A percentile compares a stretch with the other conserved stretches of the same genome.
phyloP scores from a whole-genome alignment of 2,329 filamentous ascomycete genomes.

The Tolypocladium amazonense region DNA sequence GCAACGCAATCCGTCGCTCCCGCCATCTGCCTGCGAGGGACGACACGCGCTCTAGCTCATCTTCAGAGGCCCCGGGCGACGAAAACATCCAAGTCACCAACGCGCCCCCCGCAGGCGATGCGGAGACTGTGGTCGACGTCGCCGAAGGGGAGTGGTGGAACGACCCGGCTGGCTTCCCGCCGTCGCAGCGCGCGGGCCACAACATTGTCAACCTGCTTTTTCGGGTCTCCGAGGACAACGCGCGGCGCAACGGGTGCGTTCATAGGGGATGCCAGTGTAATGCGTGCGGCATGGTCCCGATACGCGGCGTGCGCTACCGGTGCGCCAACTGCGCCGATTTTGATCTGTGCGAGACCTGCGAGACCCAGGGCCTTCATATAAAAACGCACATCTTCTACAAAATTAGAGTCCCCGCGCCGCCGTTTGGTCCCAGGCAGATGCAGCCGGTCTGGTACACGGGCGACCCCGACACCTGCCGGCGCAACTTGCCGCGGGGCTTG shows the following conservation, averaged over 20 bases:
- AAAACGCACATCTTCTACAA: conserved; percentile 98
- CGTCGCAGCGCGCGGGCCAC: conserved; percentile 50
- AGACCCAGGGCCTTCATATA: conserved; percentile 64
- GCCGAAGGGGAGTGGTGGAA: conserved; percentile 43
- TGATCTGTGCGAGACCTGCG: conserved; percentile 89
- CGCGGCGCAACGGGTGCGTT: conserved; percentile 76
- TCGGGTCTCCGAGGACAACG: conserved; percentile 88
- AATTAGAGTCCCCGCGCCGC: conserved; percentile 78
- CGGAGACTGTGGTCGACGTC: conserved; percentile 27
- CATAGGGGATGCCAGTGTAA: conserved; percentile 92
- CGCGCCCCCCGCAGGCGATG: conserved; percentile 20
- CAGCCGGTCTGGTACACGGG: conserved; percentile 83
- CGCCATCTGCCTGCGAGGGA: conserved; percentile 23
- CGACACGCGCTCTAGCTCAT: conserved; percentile 30
- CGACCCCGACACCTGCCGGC: conserved; percentile 62
- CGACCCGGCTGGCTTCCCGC: conserved; percentile 26
- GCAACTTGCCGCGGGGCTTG: conserved; percentile 54
- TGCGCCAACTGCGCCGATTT: conserved; percentile 95
- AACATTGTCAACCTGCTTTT: conserved; percentile 81
- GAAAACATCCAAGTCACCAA: conserved; percentile 29
- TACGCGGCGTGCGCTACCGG: conserved; percentile 83
- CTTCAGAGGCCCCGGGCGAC: conserved; percentile 29
- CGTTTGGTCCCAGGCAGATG: conserved; percentile 69
- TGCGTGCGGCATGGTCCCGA: conserved; percentile 75
- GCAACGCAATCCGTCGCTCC: conserved; percentile 53